Evolutionary conservation across 2,329 filamentous ascomycete genomes (phyloP).

Genomic region (Aspergillus pseudonomiae): DNA sequence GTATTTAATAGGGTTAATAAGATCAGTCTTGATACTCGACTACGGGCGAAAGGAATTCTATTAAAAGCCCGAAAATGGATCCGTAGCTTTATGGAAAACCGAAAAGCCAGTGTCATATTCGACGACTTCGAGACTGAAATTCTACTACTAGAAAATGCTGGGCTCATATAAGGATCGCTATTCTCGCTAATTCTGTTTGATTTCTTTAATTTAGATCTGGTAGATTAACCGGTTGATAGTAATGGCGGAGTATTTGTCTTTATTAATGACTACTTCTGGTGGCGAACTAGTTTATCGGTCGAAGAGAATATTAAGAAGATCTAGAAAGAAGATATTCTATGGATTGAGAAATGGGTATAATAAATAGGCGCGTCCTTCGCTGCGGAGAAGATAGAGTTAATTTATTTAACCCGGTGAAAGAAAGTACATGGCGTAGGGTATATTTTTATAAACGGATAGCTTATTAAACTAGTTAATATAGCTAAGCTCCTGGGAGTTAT

Average conservation of each 20-base stretch:
- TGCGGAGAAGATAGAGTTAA: conserved; percentile 33
- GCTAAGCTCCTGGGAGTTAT: conserved; percentile 31
- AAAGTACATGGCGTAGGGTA: conserved; percentile 16
- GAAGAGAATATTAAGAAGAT: conserved; percentile 28
- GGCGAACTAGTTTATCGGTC: conserved; percentile 3
- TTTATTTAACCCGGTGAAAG: conserved; percentile 31
- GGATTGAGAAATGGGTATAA: conserved; percentile 28
- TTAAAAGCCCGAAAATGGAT: not conserved
- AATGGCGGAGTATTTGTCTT: no score
- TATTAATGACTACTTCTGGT: conserved; percentile 9
- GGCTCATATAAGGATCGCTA: no score
- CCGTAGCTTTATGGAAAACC: conserved; percentile 22
- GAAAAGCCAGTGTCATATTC: conserved; percentile 18
- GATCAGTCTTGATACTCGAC: conserved; percentile 10
- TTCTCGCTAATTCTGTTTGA: no score
- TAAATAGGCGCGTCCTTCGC: conserved; percentile 29
- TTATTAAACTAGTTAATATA: conserved; percentile 16
- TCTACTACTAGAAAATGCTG: no score
- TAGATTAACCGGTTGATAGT: no score
- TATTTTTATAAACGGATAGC: conserved; percentile 19
- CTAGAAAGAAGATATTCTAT: conserved; percentile 28
- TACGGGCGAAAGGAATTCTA: conserved; percentile 6
- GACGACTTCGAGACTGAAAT: no score
- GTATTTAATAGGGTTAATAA: no score
- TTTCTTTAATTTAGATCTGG: no score